Conservation (phyloP, 2,329 filamentous ascomycete genomes). For the Chrysoporthe deuterocubensis region DNA sequence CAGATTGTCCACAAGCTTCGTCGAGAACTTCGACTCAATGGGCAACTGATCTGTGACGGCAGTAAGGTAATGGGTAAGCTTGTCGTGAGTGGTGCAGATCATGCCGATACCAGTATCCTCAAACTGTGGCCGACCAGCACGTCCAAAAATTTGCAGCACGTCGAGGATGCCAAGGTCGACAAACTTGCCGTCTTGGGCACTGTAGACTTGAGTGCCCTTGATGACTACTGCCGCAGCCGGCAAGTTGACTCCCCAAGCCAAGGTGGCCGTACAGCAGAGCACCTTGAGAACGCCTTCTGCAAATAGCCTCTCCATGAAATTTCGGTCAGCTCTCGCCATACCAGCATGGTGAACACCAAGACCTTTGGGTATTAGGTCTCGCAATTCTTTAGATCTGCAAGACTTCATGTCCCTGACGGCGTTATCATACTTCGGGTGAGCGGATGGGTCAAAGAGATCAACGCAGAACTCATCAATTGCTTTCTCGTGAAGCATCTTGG, state of each 20-base stretch:
- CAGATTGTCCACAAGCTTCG: constrained; percentile 92
- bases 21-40: constrained; percentile 95
- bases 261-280: constrained; percentile 94
- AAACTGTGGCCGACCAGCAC: constrained; percentile 95
- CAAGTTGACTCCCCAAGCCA: constrained; percentile 98
- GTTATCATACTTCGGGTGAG: constrained; percentile 78
- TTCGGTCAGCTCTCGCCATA: constrained; percentile 92
- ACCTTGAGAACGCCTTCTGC: constrained; percentile 92
- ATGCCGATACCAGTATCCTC: constrained; percentile 98
- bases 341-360: constrained; percentile 96
- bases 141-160: constrained; percentile 96
- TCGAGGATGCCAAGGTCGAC: constrained; percentile 95
- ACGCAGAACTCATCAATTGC: constrained; percentile 78
- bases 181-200: constrained; percentile 93
- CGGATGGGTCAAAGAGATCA: constrained; percentile 81
- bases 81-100: constrained; percentile 96
- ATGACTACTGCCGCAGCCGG: constrained; percentile 96
- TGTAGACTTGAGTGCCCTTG: constrained; percentile 97
- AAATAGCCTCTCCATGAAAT: constrained; percentile 93
- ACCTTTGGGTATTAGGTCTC: constrained; percentile 87
- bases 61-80: constrained; percentile 85
- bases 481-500: constrained; percentile 83
- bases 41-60: constrained; percentile 95
- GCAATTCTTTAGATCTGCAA: constrained; percentile 82
- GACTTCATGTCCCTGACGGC: constrained; percentile 84